phyloP scores from a whole-genome alignment of 176 grass and related monocot species.

The Cocos nucifera region DNA sequence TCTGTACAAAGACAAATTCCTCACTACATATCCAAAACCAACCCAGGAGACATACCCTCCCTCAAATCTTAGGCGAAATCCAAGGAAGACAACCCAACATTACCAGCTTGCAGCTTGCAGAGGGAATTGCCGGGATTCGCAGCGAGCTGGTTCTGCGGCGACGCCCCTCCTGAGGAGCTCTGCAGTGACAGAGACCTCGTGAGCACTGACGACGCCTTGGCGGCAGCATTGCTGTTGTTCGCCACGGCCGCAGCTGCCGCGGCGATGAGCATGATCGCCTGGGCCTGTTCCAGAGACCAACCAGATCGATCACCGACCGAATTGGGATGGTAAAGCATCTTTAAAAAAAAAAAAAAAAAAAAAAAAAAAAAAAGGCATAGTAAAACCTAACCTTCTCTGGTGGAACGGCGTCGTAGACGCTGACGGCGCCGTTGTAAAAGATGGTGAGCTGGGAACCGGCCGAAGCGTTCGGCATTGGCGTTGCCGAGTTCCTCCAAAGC shows the following conservation, averaged over 20 bases:
- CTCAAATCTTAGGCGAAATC: too few relatives aligned
- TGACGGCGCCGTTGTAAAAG: constrained; percentile 2
- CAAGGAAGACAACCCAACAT: constrained; percentile 3
- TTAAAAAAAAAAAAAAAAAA: not conserved
- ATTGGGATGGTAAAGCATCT: not conserved
- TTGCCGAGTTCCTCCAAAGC: not conserved
- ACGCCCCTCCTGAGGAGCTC: not conserved
- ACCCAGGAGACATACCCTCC: not conserved
- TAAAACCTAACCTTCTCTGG: not conserved
- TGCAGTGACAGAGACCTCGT: not conserved
- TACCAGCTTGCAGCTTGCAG: constrained; percentile 11
- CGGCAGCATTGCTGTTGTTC: not conserved
- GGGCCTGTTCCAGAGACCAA: not conserved
- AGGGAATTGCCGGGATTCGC: constrained; percentile 35
- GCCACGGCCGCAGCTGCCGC: not conserved
- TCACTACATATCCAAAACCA: not conserved
- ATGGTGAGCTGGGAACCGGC: constrained; percentile 4
- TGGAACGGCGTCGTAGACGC: not conserved
- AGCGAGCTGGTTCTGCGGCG: constrained; percentile 34
- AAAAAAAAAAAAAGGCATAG: not conserved
- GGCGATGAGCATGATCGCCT: constrained; percentile 10
- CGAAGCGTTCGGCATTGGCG: not conserved
- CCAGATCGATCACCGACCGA: not conserved
- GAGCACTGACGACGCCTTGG: not conserved
- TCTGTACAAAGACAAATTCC: constrained; percentile 4